Evolutionary conservation across 495 filamentous ascomycete genomes (phyloP).

Genomic region (Aspergillus homomorphus): DNA sequence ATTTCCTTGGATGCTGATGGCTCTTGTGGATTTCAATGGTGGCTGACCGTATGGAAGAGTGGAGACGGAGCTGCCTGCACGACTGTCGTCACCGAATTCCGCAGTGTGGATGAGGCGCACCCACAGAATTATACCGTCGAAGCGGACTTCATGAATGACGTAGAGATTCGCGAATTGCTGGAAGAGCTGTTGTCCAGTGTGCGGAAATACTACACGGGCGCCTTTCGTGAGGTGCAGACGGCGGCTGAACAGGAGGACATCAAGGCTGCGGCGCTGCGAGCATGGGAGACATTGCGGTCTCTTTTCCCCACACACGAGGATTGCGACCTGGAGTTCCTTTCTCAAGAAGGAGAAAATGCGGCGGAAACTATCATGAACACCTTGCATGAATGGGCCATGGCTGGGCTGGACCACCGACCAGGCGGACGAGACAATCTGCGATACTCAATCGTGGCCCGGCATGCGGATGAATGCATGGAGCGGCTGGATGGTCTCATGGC

Average conservation of each 20-base stretch:
- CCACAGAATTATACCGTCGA: slow-evolving; percentile 25
- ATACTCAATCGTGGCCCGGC: slow-evolving; percentile 11
- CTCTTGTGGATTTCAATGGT: no score
- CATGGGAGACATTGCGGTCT: slow-evolving; percentile 22
- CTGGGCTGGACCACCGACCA: slow-evolving; percentile 10
- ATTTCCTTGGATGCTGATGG: no score
- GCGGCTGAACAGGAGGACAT: slow-evolving; percentile 14
- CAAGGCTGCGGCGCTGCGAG: slow-evolving; percentile 7
- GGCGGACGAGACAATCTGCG: slow-evolving; percentile 15
- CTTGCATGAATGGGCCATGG: slow-evolving; percentile 20
- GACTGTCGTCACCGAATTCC: slow-evolving; percentile 33
- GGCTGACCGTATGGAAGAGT: slow-evolving; percentile 13
- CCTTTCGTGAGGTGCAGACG: slow-evolving; percentile 12
- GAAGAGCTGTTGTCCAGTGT: slow-evolving; percentile 24
- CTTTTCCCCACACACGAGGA: slow-evolving; percentile 21
- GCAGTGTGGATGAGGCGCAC: slow-evolving; percentile 20
- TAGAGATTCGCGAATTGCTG: slow-evolving; percentile 25
- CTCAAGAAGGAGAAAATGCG: slow-evolving; percentile 9
- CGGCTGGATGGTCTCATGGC: slow-evolving; percentile 22
- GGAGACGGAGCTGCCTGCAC: slow-evolving; percentile 31
- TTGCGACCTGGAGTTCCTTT: slow-evolving; percentile 23
- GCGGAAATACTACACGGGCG: slow-evolving; percentile 18
- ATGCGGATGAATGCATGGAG: slow-evolving; percentile 20
- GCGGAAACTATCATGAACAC: slow-evolving; percentile 8
- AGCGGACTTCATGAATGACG: slow-evolving; percentile 25